These are phyloP conservation scores for Litsea cubeba DNA, from an alignment of 164 flowering plant genomes.

Conservation along the genomic window DNA sequence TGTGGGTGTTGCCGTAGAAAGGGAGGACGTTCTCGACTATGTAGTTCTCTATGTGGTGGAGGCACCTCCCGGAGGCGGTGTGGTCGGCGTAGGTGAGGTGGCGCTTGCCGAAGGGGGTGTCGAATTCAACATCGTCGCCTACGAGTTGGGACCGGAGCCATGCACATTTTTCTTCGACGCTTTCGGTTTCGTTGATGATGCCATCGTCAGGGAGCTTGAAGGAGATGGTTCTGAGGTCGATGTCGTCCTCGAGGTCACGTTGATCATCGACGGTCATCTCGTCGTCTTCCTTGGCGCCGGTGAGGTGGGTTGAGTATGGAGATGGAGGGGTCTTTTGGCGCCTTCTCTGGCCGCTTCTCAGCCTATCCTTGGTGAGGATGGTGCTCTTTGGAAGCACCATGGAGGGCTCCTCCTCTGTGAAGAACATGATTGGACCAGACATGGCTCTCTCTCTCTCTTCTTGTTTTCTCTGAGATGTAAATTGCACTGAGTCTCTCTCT, in stretches of 20 bases:
- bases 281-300: background rate
- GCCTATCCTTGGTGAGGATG: background rate
- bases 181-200: background rate
- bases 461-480: no score
- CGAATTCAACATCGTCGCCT: conserved; percentile 1
- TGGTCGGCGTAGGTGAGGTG: conserved; percentile 16
- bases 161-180: conserved; percentile 7
- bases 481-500: background rate
- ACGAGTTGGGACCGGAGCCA: conserved; percentile 12
- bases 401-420: conserved; percentile 1
- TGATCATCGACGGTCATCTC: background rate
- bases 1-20: conserved; percentile 21
- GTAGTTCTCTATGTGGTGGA: conserved; percentile 15
- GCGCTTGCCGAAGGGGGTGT: conserved; percentile 13
- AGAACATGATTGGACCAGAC: conserved; percentile 6
- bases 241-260: background rate
- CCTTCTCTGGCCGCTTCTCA: no score
- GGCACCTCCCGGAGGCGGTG: conserved; percentile 19
- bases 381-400: background rate
- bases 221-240: background rate
- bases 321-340: background rate
- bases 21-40: conserved; percentile 9
- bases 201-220: background rate
- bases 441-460: background rate
- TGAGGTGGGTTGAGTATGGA: background rate